Conservation (phyloP, 2,329 filamentous ascomycete genomes). For the Colletotrichum incanum region DNA sequence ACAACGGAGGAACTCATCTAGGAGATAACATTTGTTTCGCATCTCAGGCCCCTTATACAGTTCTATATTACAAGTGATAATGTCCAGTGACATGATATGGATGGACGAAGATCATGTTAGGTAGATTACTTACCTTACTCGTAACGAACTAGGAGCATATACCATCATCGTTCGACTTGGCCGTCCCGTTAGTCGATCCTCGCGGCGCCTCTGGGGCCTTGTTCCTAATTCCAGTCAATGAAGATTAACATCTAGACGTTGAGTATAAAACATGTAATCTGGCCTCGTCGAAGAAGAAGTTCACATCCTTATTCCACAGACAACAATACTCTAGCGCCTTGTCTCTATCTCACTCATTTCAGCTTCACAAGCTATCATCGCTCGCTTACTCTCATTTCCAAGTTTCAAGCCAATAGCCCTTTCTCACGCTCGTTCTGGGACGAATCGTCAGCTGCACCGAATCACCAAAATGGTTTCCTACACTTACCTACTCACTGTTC, state of each 20-base stretch:
- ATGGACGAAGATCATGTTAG: background rate
- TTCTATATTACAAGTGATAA: background rate
- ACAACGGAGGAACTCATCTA: no score
- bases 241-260: background rate
- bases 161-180: background rate
- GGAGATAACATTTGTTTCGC: background rate
- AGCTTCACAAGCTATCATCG: background rate
- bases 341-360: background rate
- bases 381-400: background rate
- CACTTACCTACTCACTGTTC: constrained; percentile 15
- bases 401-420: background rate
- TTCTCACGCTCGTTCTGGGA: background rate
- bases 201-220: background rate
- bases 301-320: background rate
- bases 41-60: background rate
- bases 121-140: background rate
- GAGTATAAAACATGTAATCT: no score
- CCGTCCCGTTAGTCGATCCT: background rate
- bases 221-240: no score
- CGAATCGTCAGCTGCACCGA: no score
- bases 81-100: background rate
- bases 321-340: background rate
- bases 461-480: no score
- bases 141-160: background rate
- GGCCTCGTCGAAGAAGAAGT: background rate